Base-by-base conservation (phyloP, 345 rosid genomes). In the Cardamine resedifolia region DNA sequence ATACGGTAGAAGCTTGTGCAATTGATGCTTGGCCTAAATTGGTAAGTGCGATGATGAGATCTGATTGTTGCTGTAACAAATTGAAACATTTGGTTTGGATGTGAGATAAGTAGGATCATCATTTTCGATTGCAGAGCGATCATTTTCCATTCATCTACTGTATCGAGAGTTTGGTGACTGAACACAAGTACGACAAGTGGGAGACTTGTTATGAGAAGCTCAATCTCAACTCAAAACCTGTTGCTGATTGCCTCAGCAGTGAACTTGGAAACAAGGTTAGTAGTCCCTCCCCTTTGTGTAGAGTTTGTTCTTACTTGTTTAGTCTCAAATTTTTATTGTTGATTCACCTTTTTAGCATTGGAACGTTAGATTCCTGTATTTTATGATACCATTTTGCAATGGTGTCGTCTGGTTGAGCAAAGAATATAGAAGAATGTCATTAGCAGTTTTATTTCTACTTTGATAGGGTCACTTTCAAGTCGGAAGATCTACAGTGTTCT, bases 1-100 rank as follows among this genome's bases (percentile, higher is more conserved):
- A 91, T 76, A 88, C 96, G 0, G 85, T 95, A 44, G 97, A 95
- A 78, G 97, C 96, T 14, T 95, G 99, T 68, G 97, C 95, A 0
- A 80, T 95, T 41, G 77, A 86, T 64, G 64, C 63, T 71, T 95
- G 96, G 96, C 94, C 96, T 49, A 58, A 83, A 38, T 47, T 89
- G 91, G 98, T 92, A 60, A 77, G 74, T 36, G 2, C 10, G 43
- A 27, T 76, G 2, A 31, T 34, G 65, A 68, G 64, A 75, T 61
- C 64, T 28, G 53, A 26, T 12, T 64, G 12, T 9, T 7, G 7
- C 19, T 24, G 3, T 55, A n/a, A 30, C 33, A 58, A n/a, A 10
- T 36, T 39, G 66, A 28, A 41, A 62, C 14, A 23, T 36, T 53
- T 59, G 64, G 49, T 19, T 11, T 69, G 12, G n/a, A 36, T 58